Conservation (phyloP, 1,284 basidiomycete species). For the Irpex lacteus region DNA sequence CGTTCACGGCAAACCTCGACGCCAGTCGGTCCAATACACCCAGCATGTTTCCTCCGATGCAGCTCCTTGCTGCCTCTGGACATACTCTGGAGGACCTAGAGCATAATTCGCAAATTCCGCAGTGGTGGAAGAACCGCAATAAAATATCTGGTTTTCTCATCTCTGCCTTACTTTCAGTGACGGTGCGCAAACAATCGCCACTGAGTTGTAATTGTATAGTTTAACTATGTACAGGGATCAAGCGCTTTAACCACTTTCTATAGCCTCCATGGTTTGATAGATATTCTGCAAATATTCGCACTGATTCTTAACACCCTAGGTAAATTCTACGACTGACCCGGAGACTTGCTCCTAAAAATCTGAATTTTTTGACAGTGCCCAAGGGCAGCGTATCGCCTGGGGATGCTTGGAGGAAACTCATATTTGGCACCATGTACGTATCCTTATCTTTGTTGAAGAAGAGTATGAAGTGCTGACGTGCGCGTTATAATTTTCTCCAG, state of each 20-base stretch:
- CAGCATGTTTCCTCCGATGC: constrained; percentile 62
- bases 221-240: constrained; percentile 46
- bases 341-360: constrained; percentile 33
- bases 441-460: not conserved
- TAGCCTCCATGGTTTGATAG: constrained; percentile 63
- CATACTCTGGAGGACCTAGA: constrained; percentile 58
- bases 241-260: constrained; percentile 66
- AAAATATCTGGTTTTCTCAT: constrained; percentile 43
- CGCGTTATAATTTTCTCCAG: constrained; percentile 32
- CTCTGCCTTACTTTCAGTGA: constrained; percentile 45
- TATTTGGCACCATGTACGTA: constrained; percentile 59
- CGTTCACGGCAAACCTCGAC: not conserved
- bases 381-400: constrained; percentile 23
- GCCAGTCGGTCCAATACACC: constrained; percentile 17
- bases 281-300: constrained; percentile 69
- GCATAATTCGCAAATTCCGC: constrained; percentile 43
- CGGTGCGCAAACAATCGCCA: constrained; percentile 37
- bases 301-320: constrained; percentile 64
- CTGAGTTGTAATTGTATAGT: not conserved
- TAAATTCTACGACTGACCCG: constrained; percentile 25
- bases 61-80: constrained; percentile 45
- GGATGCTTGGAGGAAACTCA: constrained; percentile 51
- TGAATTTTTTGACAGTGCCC: constrained; percentile 2
- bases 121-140: constrained; percentile 53
- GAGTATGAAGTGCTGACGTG: too few relatives aligned